Evolutionary conservation across 2,329 filamentous ascomycete genomes (phyloP).

Genomic region (Fusarium papillatum): DNA sequence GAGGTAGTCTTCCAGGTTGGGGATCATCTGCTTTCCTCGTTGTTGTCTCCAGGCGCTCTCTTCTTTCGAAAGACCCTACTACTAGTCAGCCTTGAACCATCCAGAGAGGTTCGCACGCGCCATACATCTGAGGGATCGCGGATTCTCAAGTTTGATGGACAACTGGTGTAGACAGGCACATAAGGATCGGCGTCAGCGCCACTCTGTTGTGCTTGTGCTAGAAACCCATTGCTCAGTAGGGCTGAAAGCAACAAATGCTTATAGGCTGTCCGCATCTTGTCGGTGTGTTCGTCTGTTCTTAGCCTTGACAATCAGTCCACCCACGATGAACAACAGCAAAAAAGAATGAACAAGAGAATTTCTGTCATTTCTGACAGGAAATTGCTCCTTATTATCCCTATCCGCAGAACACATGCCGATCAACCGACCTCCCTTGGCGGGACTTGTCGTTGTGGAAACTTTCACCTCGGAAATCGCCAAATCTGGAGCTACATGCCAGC

Average conservation of each 20-base stretch:
- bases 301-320: not conserved
- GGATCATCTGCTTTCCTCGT: constrained; percentile 37
- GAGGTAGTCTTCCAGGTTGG: constrained; percentile 37
- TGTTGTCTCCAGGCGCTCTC: constrained; percentile 39
- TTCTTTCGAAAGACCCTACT: constrained; percentile 38
- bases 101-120: fast-evolving
- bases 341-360: not conserved
- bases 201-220: not conserved
- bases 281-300: not conserved
- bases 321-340: not conserved
- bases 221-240: not conserved
- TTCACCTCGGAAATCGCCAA: constrained; percentile 11
- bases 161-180: constrained; percentile 25
- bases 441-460: constrained; percentile 5
- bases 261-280: not conserved
- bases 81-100: not conserved
- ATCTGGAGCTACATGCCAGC: constrained; percentile 8
- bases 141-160: constrained; percentile 21
- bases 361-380: not conserved
- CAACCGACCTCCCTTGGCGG: not conserved
- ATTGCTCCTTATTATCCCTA: not conserved
- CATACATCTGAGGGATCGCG: constrained; percentile 19
- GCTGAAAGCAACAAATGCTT: not conserved
- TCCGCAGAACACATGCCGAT: not conserved
- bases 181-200: constrained; percentile 20